Evolutionary conservation across 768 basidiomycete species (phyloP).

Genomic region (Epithele typhae): DNA sequence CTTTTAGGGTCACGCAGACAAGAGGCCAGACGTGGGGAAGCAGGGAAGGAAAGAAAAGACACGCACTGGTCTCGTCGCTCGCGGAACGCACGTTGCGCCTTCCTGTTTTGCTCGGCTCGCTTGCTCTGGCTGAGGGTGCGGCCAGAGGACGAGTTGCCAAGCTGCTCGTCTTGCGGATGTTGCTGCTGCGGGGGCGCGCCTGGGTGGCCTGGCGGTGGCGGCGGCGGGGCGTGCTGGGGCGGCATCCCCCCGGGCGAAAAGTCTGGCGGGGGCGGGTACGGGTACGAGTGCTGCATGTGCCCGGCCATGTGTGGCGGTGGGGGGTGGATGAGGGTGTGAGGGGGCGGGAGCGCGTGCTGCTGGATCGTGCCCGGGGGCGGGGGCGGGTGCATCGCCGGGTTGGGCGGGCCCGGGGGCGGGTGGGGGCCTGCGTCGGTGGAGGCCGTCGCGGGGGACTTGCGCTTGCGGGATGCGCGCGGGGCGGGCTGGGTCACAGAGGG

Average conservation of each 20-base stretch:
- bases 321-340: slow-evolving; percentile 27
- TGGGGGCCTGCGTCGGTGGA: slow-evolving; percentile 25
- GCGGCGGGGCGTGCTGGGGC: slow-evolving; percentile 22
- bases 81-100: slow-evolving; percentile 88
- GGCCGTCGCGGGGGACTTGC: slow-evolving; percentile 58
- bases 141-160: slow-evolving; percentile 25
- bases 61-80: slow-evolving; percentile 87
- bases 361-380: slow-evolving; percentile 28
- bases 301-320: slow-evolving; percentile 25
- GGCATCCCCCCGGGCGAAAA: slow-evolving; percentile 51
- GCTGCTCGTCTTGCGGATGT: slow-evolving; percentile 2
- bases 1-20: too few species aligned
- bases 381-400: slow-evolving; percentile 42
- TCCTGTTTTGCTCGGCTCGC: slow-evolving; percentile 91
- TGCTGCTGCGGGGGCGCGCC: slow-evolving; percentile 16
- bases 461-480: slow-evolving; percentile 51
- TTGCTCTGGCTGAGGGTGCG: slow-evolving; percentile 75
- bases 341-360: slow-evolving; percentile 38
- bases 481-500: slow-evolving; percentile 33
- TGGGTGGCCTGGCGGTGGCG: slow-evolving; percentile 16
- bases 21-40: background rate
- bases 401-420: slow-evolving; percentile 32
- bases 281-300: slow-evolving; percentile 31
- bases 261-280: slow-evolving; percentile 41
- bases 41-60: slow-evolving; percentile 8